Evolutionary conservation across 352 stramenopile species (phyloP), one percentile per base, ranked within the genome.

Genomic region (Lagenidium giganteum): DNA sequence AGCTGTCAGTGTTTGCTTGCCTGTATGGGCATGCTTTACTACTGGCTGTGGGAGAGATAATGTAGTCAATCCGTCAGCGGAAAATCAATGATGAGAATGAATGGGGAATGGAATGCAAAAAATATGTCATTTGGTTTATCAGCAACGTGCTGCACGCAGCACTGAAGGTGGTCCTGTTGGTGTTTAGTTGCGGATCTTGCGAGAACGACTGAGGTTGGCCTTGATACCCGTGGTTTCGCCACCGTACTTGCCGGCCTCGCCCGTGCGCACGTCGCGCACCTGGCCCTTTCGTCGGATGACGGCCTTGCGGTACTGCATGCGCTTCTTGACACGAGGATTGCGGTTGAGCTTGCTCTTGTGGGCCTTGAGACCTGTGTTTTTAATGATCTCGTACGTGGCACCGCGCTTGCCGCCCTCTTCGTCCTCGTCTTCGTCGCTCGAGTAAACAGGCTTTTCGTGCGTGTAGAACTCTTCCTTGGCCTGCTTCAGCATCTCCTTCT

Each of bases 301-400:
- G n/a, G 95, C 95, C 74, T 98, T 98, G 47, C 92, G 81, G 75
- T 97, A 99, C 64, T 98, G 89, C 61, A 98, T 64, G 43, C 96
- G 79, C 64, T 99, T 99, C 85, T 99, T 99, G 41, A 98, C 89
- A 54, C 96, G 90, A 39, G 96, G 96, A 64, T 99, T 99, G 32
- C 96, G 83, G 70, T 99, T 98, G 45, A 98, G 73, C 65, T 99
- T 99, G 68, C 80, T 96, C 70, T 98, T 98, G 80, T 98, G 95
- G 21, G 96, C 78, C 51, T 98, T 98, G 42, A 99, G 75, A 8
- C 96, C 96, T 56, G 95, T 87, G 70, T 99, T 99, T 68, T 98
- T 98, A 53, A 99, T 90, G 42, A 99, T 99, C 48, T 95, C 75
- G 52, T 95, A 93, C 40, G 82, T 87, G 31, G 95, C 95, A 31